These are phyloP conservation scores for Lentinula edodes DNA, from an alignment of 768 basidiomycete species.

Conservation along the genomic window DNA sequence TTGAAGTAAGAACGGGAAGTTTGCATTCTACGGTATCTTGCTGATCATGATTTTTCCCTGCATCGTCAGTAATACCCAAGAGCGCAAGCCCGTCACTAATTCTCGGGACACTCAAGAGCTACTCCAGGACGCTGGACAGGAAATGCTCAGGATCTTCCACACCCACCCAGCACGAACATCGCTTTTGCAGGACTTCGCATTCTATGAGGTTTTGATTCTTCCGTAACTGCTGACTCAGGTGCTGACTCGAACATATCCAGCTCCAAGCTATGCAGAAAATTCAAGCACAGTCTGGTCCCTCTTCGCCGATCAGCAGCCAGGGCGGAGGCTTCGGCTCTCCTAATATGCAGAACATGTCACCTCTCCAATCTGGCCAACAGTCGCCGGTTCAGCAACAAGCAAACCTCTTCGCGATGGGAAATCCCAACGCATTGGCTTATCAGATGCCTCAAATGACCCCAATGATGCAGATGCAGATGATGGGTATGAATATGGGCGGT, in stretches of 20 bases:
- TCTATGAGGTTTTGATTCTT: conserved; percentile 64
- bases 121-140: conserved; percentile 91
- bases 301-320: conserved; percentile 33
- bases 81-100: conserved; percentile 97
- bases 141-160: conserved; percentile 94
- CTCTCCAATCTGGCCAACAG: conserved; percentile 22
- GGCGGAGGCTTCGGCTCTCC: conserved; percentile 33
- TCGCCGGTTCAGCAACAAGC: conserved; percentile 40
- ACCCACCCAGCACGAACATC: conserved; percentile 92
- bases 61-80: conserved; percentile 82
- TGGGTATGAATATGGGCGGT: conserved; percentile 48
- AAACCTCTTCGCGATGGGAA: conserved; percentile 40
- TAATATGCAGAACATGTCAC: conserved; percentile 27
- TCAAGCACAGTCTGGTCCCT: conserved; percentile 29
- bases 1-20: conserved; percentile 54
- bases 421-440: conserved; percentile 51
- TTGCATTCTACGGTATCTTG: not conserved
- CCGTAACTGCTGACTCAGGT: not conserved
- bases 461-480: conserved; percentile 61
- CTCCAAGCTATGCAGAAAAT: conserved; percentile 84
- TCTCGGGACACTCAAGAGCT: conserved; percentile 97
- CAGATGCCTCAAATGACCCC: conserved; percentile 55
- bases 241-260: conserved; percentile 27
- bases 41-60: conserved; percentile 16
- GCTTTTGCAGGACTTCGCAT: conserved; percentile 88